Evolutionary conservation across 805 yeast species (phyloP), one percentile per base, ranked within the genome.

Genomic region (Teunomyces barrocoloradensis): DNA sequence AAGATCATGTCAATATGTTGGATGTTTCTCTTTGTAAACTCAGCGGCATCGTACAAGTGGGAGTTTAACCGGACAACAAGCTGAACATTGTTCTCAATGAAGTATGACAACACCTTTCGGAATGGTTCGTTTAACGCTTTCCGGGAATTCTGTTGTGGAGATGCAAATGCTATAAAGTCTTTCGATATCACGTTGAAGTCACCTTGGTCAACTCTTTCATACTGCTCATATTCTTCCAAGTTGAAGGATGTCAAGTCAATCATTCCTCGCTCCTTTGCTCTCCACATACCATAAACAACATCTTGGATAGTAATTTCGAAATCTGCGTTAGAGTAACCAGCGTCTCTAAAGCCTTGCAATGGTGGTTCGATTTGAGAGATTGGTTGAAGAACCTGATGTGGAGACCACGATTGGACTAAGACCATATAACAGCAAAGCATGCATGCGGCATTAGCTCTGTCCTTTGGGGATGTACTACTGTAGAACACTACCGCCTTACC

Each of bases 131-230:
- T 85, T 33, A 81, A 79, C 6, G 79, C 71, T 41, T 73, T 66
- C 21, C 67, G 54, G 15, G 56, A 52, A 46, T 74, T 69, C 63
- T 87, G 94, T 57, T 85, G 89, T 3, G 99, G 99, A 1, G 97
- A 90, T 4, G 99, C 99, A 77, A 94, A 94, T 27, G 99, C 99
- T 54, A 94, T 85, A 60, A 92, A 94, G 63, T 94, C 96, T 51
- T 94, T 92, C 2, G 96, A 87, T 42, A 94, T 74, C 32, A 86
- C 84, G 65, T 94, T 94, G 59, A 94, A 88, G 67, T 94, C 99
- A 52, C 99, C 99, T 65, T 91, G 94, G 63, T 94, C 98, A 2
- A 94, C 99, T 53, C 96, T 75, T 66, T 94, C 99, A 61, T 88
- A 91, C 59, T 82, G 87, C 66, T 94, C 99, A 65, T 91, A 92